Base-by-base conservation (phyloP, 2,329 filamentous ascomycete species). In the Sclerotinia borealis region DNA sequence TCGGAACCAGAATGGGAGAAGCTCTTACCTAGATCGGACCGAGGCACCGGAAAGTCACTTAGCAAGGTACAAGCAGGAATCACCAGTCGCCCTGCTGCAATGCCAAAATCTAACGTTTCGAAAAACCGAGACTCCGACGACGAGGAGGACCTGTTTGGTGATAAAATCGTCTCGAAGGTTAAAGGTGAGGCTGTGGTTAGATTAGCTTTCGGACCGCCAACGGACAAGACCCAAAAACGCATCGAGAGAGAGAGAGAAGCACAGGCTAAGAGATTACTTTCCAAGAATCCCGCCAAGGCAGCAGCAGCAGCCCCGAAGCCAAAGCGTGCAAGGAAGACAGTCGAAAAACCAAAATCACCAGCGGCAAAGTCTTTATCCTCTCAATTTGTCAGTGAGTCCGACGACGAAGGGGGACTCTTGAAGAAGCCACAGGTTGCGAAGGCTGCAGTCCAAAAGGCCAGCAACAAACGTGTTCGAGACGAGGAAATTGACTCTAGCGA, bases 1-100 rank as follows among this genome's bases (percentile, higher is more conserved):
- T 79, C 79, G 1, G 84, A 87, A 63, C 79, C 80, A 0, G 80
- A 84, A 59, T 88, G 85, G 85, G 82, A 88, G 69, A 81, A 78
- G 67, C 75, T 88, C n/a, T 75, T 87, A 13, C 80, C 82, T 6
- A 79, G 78, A 66, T 78, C 82, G 52, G 84, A 88, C 62, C 79
- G 85, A 58, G 83, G 83, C 59, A 82, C 81, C 62, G 85, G 85
- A 59, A 86, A 82, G 58, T 82, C 81, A 58, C 75, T 88, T 39
- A 88, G 85, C 75, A 85, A 82, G 68, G 75, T 88, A 10, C 85
- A 88, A 68, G 82, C 80, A 13, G 79, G 80, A 11, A 78, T 88
- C 50, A 84, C 82, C 55, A 83, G 81, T 71, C 80, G 80, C 2
- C 77, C 79, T n/a, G 73, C 77, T 19, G 75, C 74, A n/a, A 78